phyloP scores from a whole-genome alignment of 345 rosid genomes.

The Eucalyptus globulus region DNA sequence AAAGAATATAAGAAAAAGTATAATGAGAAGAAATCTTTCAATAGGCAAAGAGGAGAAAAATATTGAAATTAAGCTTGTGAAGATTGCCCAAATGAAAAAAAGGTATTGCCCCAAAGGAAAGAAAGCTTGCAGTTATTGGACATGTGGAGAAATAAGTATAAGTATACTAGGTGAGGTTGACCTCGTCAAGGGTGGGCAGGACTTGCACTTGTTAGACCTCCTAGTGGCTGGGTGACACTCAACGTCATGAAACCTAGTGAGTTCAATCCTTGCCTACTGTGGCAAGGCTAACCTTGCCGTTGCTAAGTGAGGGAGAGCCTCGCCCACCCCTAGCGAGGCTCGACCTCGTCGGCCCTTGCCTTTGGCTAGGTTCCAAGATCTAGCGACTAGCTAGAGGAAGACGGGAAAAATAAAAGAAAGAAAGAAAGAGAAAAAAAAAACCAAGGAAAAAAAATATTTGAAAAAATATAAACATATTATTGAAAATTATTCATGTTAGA shows the following conservation, averaged over 20 bases:
- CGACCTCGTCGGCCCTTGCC: no score
- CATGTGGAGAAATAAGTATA: not conserved
- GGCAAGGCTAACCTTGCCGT: no score
- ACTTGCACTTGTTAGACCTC: no score
- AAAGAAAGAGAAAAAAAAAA: no score
- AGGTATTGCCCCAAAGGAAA: not conserved
- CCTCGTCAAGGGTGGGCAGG: fast-evolving
- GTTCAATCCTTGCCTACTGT: fast-evolving
- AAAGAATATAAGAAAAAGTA: not conserved
- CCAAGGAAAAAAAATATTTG: no score
- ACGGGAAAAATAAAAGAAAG: not conserved
- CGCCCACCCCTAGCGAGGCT: no score
- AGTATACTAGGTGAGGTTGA: not conserved
- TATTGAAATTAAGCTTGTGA: not conserved
- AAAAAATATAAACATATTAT: no score
- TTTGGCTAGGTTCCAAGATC: no score
- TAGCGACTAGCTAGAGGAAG: not conserved
- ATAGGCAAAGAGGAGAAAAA: not conserved
- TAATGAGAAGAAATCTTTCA: not conserved
- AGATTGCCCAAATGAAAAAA: not conserved
- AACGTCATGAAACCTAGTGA: no score
- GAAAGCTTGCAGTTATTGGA: not conserved
- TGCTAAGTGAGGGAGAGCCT: no score
- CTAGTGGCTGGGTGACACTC: no score
- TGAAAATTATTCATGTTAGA: fast-evolving